Conservation (phyloP, 352 stramenopile genomes). For the Pythium dissimile region DNA sequence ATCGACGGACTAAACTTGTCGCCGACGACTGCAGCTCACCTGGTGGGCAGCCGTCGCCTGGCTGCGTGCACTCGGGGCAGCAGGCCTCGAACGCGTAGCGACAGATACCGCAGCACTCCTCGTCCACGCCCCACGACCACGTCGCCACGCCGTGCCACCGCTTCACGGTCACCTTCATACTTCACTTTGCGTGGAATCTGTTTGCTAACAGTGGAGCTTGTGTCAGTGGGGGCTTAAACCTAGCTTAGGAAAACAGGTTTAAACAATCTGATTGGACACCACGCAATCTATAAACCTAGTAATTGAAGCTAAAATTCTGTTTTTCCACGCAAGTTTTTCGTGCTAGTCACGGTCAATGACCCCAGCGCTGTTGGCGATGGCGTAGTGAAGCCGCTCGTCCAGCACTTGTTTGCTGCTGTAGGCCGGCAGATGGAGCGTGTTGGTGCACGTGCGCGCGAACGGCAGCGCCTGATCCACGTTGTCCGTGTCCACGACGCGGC, state of each 20-base stretch:
- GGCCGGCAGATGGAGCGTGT: conserved; percentile 79
- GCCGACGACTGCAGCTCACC: no score
- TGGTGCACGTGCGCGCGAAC: conserved; percentile 84
- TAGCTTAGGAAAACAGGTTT: no score
- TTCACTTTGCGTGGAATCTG: no score
- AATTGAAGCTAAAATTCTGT: background rate
- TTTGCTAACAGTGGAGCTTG: no score
- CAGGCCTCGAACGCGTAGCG: conserved; percentile 80
- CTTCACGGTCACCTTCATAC: conserved; percentile 85
- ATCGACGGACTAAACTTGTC: no score
- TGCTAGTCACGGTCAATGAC: conserved; percentile 87
- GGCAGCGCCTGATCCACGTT: conserved; percentile 74
- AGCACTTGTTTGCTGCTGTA: conserved; percentile 75
- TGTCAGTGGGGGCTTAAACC: no score
- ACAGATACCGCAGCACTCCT: conserved; percentile 90
- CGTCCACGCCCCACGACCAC: conserved; percentile 90
- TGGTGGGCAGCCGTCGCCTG: conserved; percentile 81
- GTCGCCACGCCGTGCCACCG: conserved; percentile 88
- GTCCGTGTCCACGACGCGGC: conserved; percentile 62
- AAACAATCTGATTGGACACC: no score
- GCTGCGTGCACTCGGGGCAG: conserved; percentile 75
- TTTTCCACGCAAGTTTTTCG: no score
- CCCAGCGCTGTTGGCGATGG: conserved; percentile 74
- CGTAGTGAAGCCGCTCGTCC: conserved; percentile 58
- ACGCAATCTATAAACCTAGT: background rate